These are phyloP conservation scores for Euphorbia peplus DNA, from an alignment of 345 rosid genomes.

Conservation along the genomic window DNA sequence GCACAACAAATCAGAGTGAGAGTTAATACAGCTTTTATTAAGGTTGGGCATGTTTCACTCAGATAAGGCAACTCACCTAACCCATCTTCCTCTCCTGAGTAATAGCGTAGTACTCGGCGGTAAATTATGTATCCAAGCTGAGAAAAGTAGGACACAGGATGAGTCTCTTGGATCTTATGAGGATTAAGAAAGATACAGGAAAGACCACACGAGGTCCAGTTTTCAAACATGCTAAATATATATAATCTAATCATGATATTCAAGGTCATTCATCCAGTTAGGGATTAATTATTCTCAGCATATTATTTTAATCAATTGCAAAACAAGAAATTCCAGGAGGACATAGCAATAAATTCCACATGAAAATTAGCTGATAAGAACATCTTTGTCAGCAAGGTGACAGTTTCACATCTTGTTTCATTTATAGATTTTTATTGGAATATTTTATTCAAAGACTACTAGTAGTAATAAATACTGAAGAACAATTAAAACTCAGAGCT, in stretches of 20 bases:
- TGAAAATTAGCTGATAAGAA: not conserved
- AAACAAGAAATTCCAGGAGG: not conserved
- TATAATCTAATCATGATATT: not conserved
- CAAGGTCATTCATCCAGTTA: not conserved
- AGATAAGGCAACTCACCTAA: conserved; percentile 50
- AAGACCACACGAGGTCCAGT: not conserved
- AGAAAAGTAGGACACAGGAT: conserved; percentile 3
- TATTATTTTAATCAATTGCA: not conserved
- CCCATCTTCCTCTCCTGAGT: conserved; percentile 95
- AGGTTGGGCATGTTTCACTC: not conserved
- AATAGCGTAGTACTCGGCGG: conserved; percentile 83
- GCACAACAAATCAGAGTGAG: conserved; percentile 7
- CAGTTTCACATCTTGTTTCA: not conserved
- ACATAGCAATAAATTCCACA: not conserved
- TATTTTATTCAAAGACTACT: not conserved
- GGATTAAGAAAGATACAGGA: not conserved
- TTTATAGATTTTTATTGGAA: not conserved
- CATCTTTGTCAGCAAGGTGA: not conserved
- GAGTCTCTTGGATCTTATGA: conserved; percentile 1
- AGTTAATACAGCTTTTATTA: not conserved
- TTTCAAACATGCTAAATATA: not conserved
- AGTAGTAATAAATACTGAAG: not conserved
- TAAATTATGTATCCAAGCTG: conserved; percentile 89
- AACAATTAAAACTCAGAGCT: not conserved
- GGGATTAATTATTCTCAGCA: not conserved